These are phyloP conservation scores for Saccharomycopsis selenospora DNA, from an alignment of 805 yeast genomes.

Conservation along the genomic window DNA sequence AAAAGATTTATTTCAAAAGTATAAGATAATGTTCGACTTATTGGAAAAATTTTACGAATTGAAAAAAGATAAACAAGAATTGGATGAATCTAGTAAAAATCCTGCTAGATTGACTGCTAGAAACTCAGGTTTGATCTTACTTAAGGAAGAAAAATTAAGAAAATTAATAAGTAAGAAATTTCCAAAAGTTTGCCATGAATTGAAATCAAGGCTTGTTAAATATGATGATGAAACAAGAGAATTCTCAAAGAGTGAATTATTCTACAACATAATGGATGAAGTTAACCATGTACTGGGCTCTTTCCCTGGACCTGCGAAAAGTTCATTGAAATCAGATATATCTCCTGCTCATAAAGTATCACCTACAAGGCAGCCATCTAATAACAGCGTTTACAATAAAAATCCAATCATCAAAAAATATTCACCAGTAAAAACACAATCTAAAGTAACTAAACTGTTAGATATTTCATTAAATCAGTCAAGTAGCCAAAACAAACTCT, in stretches of 20 bases:
- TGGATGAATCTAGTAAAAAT: constrained; percentile 68
- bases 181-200: constrained; percentile 52
- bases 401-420: no score
- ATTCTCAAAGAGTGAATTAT: constrained; percentile 6
- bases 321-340: not conserved
- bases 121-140: constrained; percentile 69
- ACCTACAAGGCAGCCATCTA: not conserved
- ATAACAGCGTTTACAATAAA: no score
- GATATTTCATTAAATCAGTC: no score
- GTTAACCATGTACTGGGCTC: constrained; percentile 8
- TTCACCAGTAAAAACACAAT: no score
- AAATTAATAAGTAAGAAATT: constrained; percentile 57
- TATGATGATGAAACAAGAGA: constrained; percentile 35
- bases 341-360: constrained; percentile 2
- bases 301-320: not conserved
- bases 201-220: constrained; percentile 40
- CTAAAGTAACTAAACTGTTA: no score
- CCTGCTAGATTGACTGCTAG: constrained; percentile 70
- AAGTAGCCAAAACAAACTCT: no score
- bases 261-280: constrained; percentile 6
- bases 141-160: constrained; percentile 73
- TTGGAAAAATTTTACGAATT: constrained; percentile 50
- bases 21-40: constrained; percentile 49
- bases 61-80: constrained; percentile 49
- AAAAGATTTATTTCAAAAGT: constrained; percentile 40